Base-by-base conservation (phyloP, 176 grass and related monocot genomes). In the Areca catechu region DNA sequence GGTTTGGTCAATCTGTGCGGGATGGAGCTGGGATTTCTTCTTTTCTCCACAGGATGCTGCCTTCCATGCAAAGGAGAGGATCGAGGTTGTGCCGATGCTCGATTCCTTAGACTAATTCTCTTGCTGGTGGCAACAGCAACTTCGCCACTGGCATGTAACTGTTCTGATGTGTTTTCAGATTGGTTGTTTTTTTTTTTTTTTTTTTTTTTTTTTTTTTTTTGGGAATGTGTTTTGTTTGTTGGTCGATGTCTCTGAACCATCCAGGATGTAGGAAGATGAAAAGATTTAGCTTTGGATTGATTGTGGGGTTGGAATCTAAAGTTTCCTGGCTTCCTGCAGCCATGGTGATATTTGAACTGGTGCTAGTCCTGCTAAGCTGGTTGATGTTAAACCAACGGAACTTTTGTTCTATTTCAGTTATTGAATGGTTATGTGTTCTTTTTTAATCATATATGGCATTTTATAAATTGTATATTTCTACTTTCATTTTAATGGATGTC, bases 181-280 rank as follows among this genome's bases (percentile, higher is more conserved):
- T 6, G 5, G 5, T 14, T 2, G 9, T 22, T 17, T 60, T 5
- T 2, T 16, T 30, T 60, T 9, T 7, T 5, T 16, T 34, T 60
- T 9, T 7, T 5, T 16, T 34, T 60, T 22, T 17, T 60, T 5
- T 2, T 16, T 30, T 60, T 9, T 7, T 5, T 16, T 34, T 60
- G n/a, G n/a, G n/a, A n/a, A n/a, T n/a, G n/a, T 50, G 37, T 24
- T 65, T 50, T 51, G 62, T 24, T 65, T 62, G 62, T 58, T 58
- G 20, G 16, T 37, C 6, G 16, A 19, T 48, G 27, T 60, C 27
- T 60, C 27, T 7, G 19, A 34, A 20, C 18, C 20, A 29, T 34
- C 20, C 29, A 20, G 18, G 23, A 61, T 61, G 28, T 47, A 43
- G 30, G 30, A 12, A 51, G 18, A 47, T 51, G 50, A 65, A 24